phyloP scores from a whole-genome alignment of 768 basidiomycete genomes.

The Tylopilus balloui region DNA sequence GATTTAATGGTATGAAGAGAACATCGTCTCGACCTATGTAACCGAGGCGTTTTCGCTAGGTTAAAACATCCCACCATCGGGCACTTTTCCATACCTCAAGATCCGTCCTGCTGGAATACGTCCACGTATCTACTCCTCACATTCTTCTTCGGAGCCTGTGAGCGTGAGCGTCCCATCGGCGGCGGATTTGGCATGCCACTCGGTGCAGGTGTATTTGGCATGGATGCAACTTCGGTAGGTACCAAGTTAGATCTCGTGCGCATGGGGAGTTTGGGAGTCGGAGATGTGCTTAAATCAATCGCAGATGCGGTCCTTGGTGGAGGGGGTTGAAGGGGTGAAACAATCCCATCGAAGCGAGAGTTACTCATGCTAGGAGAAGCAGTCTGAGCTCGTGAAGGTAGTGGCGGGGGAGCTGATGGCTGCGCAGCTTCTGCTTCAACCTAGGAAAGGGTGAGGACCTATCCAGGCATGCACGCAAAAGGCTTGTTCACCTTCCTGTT shows the following conservation, averaged over 20 bases:
- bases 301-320: constrained; percentile 56
- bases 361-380: constrained; percentile 64
- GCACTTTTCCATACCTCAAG: constrained; percentile 14
- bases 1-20: constrained; percentile 19
- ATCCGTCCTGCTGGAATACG: constrained; percentile 65
- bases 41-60: background rate
- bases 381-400: constrained; percentile 83
- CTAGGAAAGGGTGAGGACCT: constrained; percentile 33
- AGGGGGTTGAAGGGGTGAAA: constrained; percentile 13
- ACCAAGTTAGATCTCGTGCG: constrained; percentile 65
- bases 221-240: constrained; percentile 40
- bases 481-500: constrained; percentile 71
- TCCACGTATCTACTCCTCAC: constrained; percentile 85
- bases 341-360: constrained; percentile 30
- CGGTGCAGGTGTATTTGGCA: constrained; percentile 31
- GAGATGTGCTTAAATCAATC: constrained; percentile 53
- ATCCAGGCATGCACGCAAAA: background rate
- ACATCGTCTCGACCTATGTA: constrained; percentile 1
- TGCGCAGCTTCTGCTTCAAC: constrained; percentile 51
- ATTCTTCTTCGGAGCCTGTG: constrained; percentile 64
- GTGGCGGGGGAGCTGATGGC: constrained; percentile 56
- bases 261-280: constrained; percentile 47
- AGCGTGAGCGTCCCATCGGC: constrained; percentile 48
- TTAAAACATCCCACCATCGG: background rate
- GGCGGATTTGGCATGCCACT: constrained; percentile 24